Percentiles rank a stretch among this genome's conserved stretches.
phyloP scores from a whole-genome alignment of 345 rosid genomes.

The Chamaenerion angustifolium region DNA sequence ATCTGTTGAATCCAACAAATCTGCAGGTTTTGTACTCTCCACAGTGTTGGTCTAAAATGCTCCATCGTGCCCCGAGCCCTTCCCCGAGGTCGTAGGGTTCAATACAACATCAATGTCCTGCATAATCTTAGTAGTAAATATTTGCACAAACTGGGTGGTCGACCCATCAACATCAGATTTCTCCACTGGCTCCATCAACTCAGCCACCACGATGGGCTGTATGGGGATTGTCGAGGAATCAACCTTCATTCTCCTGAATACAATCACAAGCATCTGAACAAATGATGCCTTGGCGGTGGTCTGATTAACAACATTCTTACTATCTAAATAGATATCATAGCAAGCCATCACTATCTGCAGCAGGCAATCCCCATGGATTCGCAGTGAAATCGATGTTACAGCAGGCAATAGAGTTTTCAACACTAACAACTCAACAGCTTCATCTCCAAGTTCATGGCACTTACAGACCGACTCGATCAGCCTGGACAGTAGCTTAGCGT shows the following conservation, averaged over 20 bases:
- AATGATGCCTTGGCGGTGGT: no score
- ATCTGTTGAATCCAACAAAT: no score
- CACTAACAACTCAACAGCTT: no score
- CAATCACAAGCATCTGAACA: constrained; percentile 93
- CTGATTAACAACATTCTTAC: no score
- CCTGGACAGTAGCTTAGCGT: constrained; percentile 50
- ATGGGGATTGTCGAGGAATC: constrained; percentile 91
- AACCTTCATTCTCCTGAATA: constrained; percentile 95
- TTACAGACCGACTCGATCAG: no score
- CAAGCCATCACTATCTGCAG: constrained; percentile 83
- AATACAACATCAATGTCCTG: no score
- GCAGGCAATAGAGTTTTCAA: no score
- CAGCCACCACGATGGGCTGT: constrained; percentile 98
- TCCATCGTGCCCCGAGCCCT: constrained; percentile 46
- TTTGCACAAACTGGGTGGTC: no score
- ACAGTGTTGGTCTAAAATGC: constrained; percentile 54
- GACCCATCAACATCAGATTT: no score
- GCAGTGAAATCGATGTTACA: constrained; percentile 57
- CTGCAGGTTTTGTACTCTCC: constrained; percentile 49
- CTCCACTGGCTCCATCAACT: constrained; percentile 89
- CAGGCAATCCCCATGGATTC: constrained; percentile 91
- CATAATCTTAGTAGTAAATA: no score
- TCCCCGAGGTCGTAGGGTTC: constrained; percentile 37
- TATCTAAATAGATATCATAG: constrained; percentile 80
- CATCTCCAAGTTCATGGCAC: no score